phyloP scores from a whole-genome alignment of 352 stramenopile genomes.

The Thalassiosira oceanica region DNA sequence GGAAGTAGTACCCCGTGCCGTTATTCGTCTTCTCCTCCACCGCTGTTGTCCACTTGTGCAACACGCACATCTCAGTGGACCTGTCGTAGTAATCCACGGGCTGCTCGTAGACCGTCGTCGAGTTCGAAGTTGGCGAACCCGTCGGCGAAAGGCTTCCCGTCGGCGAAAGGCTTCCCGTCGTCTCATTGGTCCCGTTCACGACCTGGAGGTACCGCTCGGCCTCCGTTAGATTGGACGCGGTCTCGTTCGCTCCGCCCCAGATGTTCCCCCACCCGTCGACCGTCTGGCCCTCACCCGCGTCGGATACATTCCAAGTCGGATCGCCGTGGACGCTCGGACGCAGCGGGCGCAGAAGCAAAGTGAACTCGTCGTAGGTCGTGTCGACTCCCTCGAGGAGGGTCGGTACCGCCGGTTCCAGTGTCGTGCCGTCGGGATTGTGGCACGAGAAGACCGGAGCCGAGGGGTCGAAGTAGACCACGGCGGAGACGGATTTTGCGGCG shows the following conservation, averaged over 20 bases:
- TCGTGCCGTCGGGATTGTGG: slow-evolving; percentile 12
- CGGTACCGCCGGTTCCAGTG: slow-evolving; percentile 9
- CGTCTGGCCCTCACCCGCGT: too few species aligned
- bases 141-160: too few species aligned
- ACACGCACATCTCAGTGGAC: slow-evolving; percentile 13
- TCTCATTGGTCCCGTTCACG: too few species aligned
- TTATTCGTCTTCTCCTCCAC: slow-evolving; percentile 13
- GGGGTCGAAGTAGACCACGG: slow-evolving; percentile 36
- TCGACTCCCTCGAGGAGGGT: slow-evolving; percentile 11
- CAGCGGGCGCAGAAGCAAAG: slow-evolving; percentile 25
- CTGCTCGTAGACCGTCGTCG: too few species aligned
- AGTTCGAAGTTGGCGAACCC: too few species aligned
- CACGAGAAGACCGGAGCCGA: slow-evolving; percentile 10
- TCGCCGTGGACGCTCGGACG: background rate
- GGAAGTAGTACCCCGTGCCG: slow-evolving; percentile 20
- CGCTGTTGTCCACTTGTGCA: slow-evolving; percentile 17
- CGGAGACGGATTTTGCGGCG: slow-evolving; percentile 1
- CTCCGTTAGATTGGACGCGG: background rate
- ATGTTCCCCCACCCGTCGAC: background rate
- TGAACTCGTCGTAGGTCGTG: slow-evolving; percentile 13
- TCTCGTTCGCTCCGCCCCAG: too few species aligned
- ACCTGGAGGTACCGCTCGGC: too few species aligned
- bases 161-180: too few species aligned
- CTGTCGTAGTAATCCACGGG: too few species aligned
- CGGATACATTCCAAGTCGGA: background rate